Percentiles rank a stretch among this genome's conserved stretches.
phyloP scores from a whole-genome alignment of 2,329 filamentous ascomycete genomes.

The Talaromyces sp. region DNA sequence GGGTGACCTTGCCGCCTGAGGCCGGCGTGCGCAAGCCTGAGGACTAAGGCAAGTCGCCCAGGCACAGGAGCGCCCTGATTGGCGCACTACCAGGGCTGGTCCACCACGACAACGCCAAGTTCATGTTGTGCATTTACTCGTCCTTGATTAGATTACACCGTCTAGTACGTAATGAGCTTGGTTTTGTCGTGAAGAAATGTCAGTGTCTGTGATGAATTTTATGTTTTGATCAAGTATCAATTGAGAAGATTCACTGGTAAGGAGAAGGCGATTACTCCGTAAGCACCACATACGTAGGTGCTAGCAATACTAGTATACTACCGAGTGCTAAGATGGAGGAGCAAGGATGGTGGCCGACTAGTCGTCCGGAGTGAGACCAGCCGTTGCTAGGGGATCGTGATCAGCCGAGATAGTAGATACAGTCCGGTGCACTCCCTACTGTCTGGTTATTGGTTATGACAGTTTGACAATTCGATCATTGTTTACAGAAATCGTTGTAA shows the following conservation, averaged over 20 bases:
- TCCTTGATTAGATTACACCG: background rate
- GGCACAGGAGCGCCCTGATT: slow-evolving; percentile 10
- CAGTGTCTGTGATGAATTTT: background rate
- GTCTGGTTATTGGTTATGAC: background rate
- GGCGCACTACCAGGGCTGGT: background rate
- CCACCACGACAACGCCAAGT: background rate
- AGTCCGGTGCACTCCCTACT: background rate
- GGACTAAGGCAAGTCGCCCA: slow-evolving; percentile 13
- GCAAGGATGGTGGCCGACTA: slow-evolving; percentile 10
- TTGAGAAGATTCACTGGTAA: background rate
- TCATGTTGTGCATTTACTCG: background rate
- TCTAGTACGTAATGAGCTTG: background rate
- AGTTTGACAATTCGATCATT: background rate
- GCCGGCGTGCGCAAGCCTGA: background rate
- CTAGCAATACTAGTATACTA: background rate
- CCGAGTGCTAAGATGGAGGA: background rate
- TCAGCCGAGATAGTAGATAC: background rate
- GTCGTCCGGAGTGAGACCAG: background rate
- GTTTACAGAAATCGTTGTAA: background rate
- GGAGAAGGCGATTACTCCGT: background rate
- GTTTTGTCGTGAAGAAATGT: background rate
- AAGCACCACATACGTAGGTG: background rate
- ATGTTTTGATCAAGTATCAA: background rate
- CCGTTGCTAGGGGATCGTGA: slow-evolving; percentile 15
- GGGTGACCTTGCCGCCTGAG: slow-evolving; percentile 11